Conservation (phyloP, 2,329 filamentous ascomycete species). For the Diaporthe amygdali region DNA sequence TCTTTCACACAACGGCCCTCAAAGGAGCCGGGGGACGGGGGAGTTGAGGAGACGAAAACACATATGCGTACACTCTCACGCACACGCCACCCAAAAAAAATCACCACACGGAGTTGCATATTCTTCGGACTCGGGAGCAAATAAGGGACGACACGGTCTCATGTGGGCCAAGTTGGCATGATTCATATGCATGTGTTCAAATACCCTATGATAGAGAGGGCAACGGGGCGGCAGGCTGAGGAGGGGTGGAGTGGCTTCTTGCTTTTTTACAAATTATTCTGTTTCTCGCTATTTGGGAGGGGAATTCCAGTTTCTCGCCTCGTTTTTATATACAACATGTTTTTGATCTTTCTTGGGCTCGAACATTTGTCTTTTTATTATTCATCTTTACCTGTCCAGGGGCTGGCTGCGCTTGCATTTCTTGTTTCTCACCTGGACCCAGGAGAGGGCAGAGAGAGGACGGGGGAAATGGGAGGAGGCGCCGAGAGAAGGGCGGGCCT, state of each 20-base stretch:
- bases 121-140: background rate
- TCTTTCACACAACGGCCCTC: background rate
- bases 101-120: slow-evolving; percentile 14
- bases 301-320: background rate
- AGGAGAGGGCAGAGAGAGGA: background rate
- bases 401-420: slow-evolving; percentile 5
- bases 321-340: background rate
- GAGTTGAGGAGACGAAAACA: background rate
- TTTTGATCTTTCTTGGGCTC: slow-evolving; percentile 13
- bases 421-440: background rate
- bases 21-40: background rate
- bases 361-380: background rate
- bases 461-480: background rate
- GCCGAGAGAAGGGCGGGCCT: background rate
- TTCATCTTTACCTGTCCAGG: background rate
- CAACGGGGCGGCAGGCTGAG: background rate
- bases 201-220: slow-evolving; percentile 27
- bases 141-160: background rate
- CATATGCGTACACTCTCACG: background rate
- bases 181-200: slow-evolving; percentile 24
- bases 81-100: background rate
- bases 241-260: slow-evolving; percentile 9
- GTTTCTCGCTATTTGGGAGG: background rate
- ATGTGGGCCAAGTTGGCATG: slow-evolving; percentile 15
- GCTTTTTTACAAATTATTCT: background rate